Evolutionary conservation across 768 basidiomycete genomes (phyloP).

Genomic region (Phallus indusiatus): DNA sequence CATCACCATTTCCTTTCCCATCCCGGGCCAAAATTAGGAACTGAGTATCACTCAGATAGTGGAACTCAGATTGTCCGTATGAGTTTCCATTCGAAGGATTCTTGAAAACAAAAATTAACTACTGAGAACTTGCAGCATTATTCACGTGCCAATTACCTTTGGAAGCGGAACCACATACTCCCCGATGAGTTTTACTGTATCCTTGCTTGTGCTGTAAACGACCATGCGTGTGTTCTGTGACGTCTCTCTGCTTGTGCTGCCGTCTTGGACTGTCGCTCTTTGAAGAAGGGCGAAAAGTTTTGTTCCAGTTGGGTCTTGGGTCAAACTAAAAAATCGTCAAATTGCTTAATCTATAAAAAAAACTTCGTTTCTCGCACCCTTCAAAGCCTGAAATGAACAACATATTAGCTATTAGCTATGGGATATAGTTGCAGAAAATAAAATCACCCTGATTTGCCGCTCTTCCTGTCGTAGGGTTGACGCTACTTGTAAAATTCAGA

Average conservation of each 20-base stretch:
- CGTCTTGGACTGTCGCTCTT: conserved; percentile 54
- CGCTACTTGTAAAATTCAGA: conserved; percentile 44
- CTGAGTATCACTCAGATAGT: conserved; percentile 42
- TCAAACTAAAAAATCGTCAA: conserved; percentile 46
- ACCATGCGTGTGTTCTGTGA: conserved; percentile 46
- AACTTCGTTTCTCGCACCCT: neutral
- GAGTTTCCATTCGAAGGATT: conserved; percentile 10
- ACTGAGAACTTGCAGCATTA: neutral
- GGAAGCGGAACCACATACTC: conserved; percentile 57
- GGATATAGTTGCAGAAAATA: neutral
- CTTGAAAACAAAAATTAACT: neutral
- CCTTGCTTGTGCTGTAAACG: conserved; percentile 36
- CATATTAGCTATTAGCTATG: neutral
- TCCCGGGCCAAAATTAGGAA: conserved; percentile 56
- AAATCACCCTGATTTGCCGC: conserved; percentile 42
- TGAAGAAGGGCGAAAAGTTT: conserved; percentile 56
- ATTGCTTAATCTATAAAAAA: neutral
- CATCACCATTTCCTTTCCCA: conserved; percentile 48
- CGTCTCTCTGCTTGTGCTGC: conserved; percentile 37
- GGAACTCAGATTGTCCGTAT: conserved; percentile 46
- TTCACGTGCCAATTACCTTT: conserved; percentile 13
- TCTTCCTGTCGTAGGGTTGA: conserved; percentile 43
- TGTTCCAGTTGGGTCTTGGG: conserved; percentile 35
- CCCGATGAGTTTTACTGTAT: conserved; percentile 31
- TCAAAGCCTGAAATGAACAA: neutral